A percentile compares a stretch with the other conserved stretches of the same genome.
These are phyloP conservation scores for Populus deltoides DNA, from an alignment of 345 rosid genomes.

Conservation along the genomic window DNA sequence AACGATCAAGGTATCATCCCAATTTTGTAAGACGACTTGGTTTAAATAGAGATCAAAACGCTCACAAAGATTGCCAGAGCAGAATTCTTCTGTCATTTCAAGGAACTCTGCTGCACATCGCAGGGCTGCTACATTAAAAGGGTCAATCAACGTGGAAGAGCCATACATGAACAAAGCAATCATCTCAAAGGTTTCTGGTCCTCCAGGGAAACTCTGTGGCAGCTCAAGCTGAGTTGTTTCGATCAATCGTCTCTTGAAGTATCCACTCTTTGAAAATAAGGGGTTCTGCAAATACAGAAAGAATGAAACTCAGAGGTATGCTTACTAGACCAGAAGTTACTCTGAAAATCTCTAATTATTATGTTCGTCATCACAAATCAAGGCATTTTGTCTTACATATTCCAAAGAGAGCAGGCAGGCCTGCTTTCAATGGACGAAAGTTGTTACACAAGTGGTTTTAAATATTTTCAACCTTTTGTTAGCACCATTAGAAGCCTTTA, in stretches of 20 bases:
- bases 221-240: constrained; percentile 51
- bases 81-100: constrained; percentile 64
- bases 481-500: no score
- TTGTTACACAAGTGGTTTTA: no score
- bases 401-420: no score
- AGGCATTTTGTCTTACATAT: no score
- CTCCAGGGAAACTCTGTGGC: constrained; percentile 68
- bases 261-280: constrained; percentile 61
- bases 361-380: no score
- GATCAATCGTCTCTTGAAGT: constrained; percentile 48
- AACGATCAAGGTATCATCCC: constrained; percentile 71
- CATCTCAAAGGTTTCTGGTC: constrained; percentile 71
- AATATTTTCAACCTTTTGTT: no score
- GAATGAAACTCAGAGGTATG: background rate
- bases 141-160: constrained; percentile 59
- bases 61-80: constrained; percentile 58
- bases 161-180: constrained; percentile 62
- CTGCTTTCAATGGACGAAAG: no score
- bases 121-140: constrained; percentile 65
- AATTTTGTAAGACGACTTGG: constrained; percentile 74
- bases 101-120: constrained; percentile 77
- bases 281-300: constrained; percentile 47
- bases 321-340: background rate
- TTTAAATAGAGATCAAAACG: constrained; percentile 69
- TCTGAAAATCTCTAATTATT: background rate